Conservation (phyloP, 495 filamentous ascomycete genomes). For the Xylaria scruposa region DNA sequence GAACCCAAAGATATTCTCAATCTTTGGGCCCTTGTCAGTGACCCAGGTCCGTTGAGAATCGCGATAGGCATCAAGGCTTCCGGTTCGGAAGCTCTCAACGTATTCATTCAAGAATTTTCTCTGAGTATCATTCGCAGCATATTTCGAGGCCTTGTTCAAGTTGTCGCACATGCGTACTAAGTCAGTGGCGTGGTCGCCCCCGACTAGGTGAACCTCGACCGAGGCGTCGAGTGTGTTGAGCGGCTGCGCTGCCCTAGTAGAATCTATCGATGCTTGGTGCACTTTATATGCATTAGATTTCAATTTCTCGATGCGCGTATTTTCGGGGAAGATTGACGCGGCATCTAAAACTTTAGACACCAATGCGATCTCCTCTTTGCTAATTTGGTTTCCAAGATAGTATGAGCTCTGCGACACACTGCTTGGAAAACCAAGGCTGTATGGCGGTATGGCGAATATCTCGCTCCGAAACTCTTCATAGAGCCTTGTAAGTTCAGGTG, state of each 20-base stretch:
- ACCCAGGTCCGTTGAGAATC: slow-evolving; percentile 51
- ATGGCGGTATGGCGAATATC: slow-evolving; percentile 28
- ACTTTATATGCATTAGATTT: slow-evolving; percentile 16
- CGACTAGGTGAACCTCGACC: not conserved
- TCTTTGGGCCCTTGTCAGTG: slow-evolving; percentile 44
- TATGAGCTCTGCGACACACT: slow-evolving; percentile 40
- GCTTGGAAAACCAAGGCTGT: slow-evolving; percentile 38
- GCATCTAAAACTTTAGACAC: slow-evolving; percentile 25
- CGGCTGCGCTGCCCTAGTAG: not conserved
- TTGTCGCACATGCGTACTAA: slow-evolving; percentile 16
- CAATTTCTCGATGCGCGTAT: slow-evolving; percentile 30
- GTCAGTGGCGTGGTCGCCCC: slow-evolving; percentile 16
- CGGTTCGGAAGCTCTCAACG: not conserved
- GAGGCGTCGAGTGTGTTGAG: not conserved
- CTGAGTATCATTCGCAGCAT: slow-evolving; percentile 5
- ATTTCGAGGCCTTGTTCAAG: slow-evolving; percentile 8
- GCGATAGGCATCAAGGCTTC: slow-evolving; percentile 37
- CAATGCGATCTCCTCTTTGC: slow-evolving; percentile 23
- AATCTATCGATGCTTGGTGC: slow-evolving; percentile 27
- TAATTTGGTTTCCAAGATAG: slow-evolving; percentile 19
- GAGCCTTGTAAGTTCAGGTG: slow-evolving; percentile 20
- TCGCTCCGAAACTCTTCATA: slow-evolving; percentile 19
- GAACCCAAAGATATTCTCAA: slow-evolving; percentile 57
- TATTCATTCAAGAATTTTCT: not conserved
- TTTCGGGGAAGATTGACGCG: slow-evolving; percentile 31